A percentile compares a stretch with the other conserved stretches of the same genome.
These are phyloP conservation scores for Lecanicillium sp. DNA, from an alignment of 2,329 filamentous ascomycete genomes.

Conservation along the genomic window DNA sequence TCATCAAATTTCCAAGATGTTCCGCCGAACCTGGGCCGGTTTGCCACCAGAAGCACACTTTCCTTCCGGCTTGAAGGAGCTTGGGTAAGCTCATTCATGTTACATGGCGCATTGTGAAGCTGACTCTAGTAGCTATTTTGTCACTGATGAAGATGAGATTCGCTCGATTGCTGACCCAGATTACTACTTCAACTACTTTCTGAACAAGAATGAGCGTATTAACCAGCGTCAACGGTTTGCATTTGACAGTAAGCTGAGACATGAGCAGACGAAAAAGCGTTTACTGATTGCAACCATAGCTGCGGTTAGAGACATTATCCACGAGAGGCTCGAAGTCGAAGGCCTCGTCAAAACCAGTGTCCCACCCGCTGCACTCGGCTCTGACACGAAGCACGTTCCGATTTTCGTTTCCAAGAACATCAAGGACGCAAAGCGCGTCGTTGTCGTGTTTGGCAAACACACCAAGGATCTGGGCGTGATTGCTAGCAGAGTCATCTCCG, in stretches of 20 bases:
- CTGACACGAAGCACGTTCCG: slow-evolving; percentile 49
- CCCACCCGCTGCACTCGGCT: slow-evolving; percentile 37
- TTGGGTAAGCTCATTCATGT: slow-evolving; percentile 57
- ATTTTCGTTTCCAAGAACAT: slow-evolving; percentile 58
- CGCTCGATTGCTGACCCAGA: slow-evolving; percentile 62
- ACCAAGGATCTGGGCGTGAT: slow-evolving; percentile 68
- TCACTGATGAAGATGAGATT: slow-evolving; percentile 71
- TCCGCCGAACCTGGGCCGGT: slow-evolving; percentile 60
- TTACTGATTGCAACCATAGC: slow-evolving; percentile 35
- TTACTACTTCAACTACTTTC: slow-evolving; percentile 67
- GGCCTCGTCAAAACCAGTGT: slow-evolving; percentile 57
- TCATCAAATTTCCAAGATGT: slow-evolving; percentile 52
- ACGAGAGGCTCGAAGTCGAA: slow-evolving; percentile 53
- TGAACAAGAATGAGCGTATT: slow-evolving; percentile 66
- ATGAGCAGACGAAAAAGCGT: background rate
- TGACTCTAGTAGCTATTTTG: slow-evolving; percentile 60
- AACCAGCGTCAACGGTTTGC: slow-evolving; percentile 70
- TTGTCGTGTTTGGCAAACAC: slow-evolving; percentile 70
- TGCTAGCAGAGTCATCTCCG: slow-evolving; percentile 60
- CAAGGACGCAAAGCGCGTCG: slow-evolving; percentile 50
- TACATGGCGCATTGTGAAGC: background rate
- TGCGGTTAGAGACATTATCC: slow-evolving; percentile 56
- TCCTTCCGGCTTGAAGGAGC: slow-evolving; percentile 55
- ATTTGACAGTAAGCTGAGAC: slow-evolving; percentile 58
- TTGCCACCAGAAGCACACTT: slow-evolving; percentile 68